A percentile compares a stretch with the other conserved stretches of the same genome.
These are phyloP conservation scores for Coniosporium tulheliwenetii DNA, from an alignment of 2,329 filamentous ascomycete genomes.

Conservation along the genomic window DNA sequence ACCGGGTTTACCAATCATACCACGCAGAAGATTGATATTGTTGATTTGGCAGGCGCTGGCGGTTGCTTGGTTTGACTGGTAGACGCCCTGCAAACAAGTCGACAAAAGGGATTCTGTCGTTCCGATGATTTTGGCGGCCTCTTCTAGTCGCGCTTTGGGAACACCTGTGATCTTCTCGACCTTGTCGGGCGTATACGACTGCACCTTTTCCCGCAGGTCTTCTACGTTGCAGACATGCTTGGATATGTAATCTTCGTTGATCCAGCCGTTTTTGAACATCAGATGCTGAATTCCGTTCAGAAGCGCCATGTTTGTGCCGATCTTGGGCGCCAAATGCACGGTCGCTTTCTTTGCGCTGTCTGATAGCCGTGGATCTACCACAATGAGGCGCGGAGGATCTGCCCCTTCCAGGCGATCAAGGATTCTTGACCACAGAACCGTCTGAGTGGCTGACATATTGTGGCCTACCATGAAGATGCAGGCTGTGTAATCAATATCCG, in stretches of 20 bases:
- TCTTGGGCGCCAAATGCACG: constrained; percentile 17
- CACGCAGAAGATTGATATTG: constrained; percentile 23
- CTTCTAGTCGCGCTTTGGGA: constrained; percentile 11
- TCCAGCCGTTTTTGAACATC: constrained; percentile 20
- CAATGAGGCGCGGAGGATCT: constrained; percentile 18
- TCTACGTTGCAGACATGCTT: constrained; percentile 15
- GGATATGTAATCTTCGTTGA: constrained; percentile 15
- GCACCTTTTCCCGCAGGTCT: constrained; percentile 12
- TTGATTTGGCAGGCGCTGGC: constrained; percentile 24
- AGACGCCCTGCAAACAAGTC: constrained; percentile 23
- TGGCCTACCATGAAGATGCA: constrained; percentile 23
- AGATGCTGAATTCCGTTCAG: constrained; percentile 23
- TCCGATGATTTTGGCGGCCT: constrained; percentile 18
- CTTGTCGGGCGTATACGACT: constrained; percentile 15
- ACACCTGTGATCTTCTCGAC: constrained; percentile 22
- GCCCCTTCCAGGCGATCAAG: constrained; percentile 19
- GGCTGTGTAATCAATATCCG: constrained; percentile 20
- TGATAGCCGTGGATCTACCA: constrained; percentile 19
- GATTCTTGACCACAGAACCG: constrained; percentile 20
- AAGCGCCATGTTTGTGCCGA: constrained; percentile 21
- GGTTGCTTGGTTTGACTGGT: constrained; percentile 25
- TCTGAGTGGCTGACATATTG: constrained; percentile 21
- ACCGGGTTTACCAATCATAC: constrained; percentile 19
- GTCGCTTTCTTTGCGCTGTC: constrained; percentile 19
- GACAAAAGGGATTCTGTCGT: constrained; percentile 17